Evolutionary conservation across 495 filamentous ascomycete species (phyloP).

Genomic region (Xylaria sp.): DNA sequence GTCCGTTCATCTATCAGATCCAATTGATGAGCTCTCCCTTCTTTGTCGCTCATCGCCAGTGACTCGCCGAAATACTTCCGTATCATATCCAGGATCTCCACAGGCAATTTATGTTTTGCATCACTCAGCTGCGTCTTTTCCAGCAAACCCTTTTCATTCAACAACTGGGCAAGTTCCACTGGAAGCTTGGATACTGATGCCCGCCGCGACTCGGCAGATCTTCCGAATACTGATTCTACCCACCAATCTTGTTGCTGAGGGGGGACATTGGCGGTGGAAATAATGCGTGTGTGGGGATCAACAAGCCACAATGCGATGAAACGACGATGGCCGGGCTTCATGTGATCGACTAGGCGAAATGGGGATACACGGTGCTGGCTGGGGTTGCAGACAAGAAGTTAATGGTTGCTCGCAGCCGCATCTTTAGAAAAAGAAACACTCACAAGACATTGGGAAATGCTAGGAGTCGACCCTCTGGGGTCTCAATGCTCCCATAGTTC

Average conservation of each 20-base stretch:
- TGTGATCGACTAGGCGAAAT: slow-evolving; percentile 56
- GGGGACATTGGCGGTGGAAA: slow-evolving; percentile 63
- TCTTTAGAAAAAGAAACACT: slow-evolving; percentile 7
- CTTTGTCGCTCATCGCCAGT: slow-evolving; percentile 49
- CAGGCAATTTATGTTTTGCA: slow-evolving; percentile 38
- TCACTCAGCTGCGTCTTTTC: slow-evolving; percentile 27
- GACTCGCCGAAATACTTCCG: slow-evolving; percentile 34
- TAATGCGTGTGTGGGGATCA: slow-evolving; percentile 58
- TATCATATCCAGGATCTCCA: slow-evolving; percentile 51
- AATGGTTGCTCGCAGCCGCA: neutral
- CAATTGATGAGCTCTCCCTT: slow-evolving; percentile 53
- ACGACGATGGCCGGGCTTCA: slow-evolving; percentile 61
- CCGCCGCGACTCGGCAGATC: neutral
- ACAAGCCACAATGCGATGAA: slow-evolving; percentile 66
- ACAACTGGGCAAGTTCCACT: slow-evolving; percentile 39
- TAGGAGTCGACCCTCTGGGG: slow-evolving; percentile 42
- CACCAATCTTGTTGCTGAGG: slow-evolving; percentile 57
- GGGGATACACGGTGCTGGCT: slow-evolving; percentile 59
- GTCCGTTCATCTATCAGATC: slow-evolving; percentile 59
- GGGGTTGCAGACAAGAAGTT: neutral
- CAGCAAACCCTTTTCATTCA: slow-evolving; percentile 46
- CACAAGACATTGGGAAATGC: slow-evolving; percentile 52
- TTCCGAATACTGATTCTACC: slow-evolving; percentile 45
- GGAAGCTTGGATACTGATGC: slow-evolving; percentile 30
- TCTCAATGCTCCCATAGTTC: slow-evolving; percentile 43